Base-by-base conservation (phyloP, 371 early-diverging fungal species). In the Apophysomyces trapeziformis region DNA sequence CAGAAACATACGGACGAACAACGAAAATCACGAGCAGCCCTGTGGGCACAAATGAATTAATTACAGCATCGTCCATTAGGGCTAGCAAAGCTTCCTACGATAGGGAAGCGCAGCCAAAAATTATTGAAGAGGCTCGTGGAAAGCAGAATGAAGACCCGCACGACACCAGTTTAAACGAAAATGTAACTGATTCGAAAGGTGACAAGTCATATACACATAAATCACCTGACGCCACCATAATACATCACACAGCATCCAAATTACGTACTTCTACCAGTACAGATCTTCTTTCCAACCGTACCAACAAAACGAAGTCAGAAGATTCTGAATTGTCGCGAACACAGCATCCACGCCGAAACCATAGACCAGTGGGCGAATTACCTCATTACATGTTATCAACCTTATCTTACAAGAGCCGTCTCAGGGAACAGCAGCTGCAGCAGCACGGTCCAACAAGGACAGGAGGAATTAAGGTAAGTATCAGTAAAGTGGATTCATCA, bases 311-410 rank as follows among this genome's bases (percentile, higher is more conserved):
- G 1, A 58, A 58, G 21, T 7, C 9, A 5, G 54, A 50, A 21
- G 32, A 50, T 9, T 9, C 9, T n/a, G 54, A 50, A 13, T 11
- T 7, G 43, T 12, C 60, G 13, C 39, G 16, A 16, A 21, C 60
- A 18, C 43, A 32, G 8, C 58, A 36, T 7, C 21, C 39, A 38
- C 60, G 60, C 1, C 41, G 32, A 13, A 18, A 9, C 11, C 35
- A 39, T 32, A 39, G 21, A 21, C 38, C 21, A 9, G 44, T 60
- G 14, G 50, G 46, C 37, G 39, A 47, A 8, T 18, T 69, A 36
- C 69, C 69, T 7, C 65, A 65, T 4, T 69, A 69, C 26, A 69
- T 69, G 69, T 60, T 65, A 11, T 43, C 47, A 9, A 69, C 69
- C 1, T 47, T 38, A 16, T 69, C 69, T 12, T 69, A 65, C 41